These are phyloP conservation scores for Ostreobium quekettii DNA, from an alignment of 139 green algal genomes.

Conservation along the genomic window DNA sequence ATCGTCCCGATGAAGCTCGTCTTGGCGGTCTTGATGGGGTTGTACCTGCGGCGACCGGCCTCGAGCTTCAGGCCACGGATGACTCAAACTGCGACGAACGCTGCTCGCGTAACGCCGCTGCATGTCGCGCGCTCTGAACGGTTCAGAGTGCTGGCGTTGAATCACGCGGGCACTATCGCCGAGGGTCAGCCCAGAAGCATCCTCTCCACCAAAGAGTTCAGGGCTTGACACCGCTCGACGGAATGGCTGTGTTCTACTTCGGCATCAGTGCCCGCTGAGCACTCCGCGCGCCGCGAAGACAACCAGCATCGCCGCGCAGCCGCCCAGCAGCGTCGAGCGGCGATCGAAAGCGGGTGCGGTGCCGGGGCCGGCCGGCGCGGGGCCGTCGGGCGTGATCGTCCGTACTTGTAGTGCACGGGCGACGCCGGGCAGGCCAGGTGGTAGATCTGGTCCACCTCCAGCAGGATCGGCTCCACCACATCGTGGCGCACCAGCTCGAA, in stretches of 20 bases:
- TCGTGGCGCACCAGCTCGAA: conserved; percentile 88
- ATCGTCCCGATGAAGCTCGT: conserved; percentile 82
- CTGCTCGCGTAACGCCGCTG: background rate
- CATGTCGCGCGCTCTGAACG: background rate
- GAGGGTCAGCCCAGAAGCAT: no score
- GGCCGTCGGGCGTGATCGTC: background rate
- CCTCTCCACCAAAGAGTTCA: no score
- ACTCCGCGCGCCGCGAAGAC: no score
- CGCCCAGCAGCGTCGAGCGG: no score
- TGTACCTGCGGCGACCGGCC: conserved; percentile 53
- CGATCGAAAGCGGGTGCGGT: background rate
- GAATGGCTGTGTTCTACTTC: no score
- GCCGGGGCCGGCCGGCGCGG: no score
- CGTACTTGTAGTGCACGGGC: conserved; percentile 84
- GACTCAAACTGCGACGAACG: background rate
- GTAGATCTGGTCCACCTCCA: conserved; percentile 90
- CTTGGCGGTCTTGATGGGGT: conserved; percentile 88
- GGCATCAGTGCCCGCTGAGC: no score
- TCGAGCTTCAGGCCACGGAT: background rate
- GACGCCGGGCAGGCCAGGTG: conserved; percentile 86
- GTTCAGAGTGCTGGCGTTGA: background rate
- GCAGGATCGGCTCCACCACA: conserved; percentile 71
- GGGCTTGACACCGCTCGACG: no score
- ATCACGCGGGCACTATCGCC: no score
- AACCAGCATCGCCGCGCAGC: no score